Percentiles rank a stretch among this genome's conserved stretches.
phyloP scores from a whole-genome alignment of 129 eudicot species.

The Pseudognaphalium luteoalbum region DNA sequence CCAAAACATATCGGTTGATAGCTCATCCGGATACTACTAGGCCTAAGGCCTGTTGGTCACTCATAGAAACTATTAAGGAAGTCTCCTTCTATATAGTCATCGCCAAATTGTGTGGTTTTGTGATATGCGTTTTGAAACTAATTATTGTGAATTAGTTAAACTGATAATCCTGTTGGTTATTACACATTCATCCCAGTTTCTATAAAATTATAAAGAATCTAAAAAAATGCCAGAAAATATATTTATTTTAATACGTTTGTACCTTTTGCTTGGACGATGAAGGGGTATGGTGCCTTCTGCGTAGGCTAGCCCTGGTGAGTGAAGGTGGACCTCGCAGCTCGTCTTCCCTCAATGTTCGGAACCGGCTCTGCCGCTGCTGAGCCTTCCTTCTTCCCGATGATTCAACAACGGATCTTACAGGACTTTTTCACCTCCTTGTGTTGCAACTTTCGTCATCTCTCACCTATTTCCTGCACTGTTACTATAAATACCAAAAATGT shows the following conservation, averaged over 20 bases:
- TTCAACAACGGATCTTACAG: constrained; percentile 6
- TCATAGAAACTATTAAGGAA: too few species aligned
- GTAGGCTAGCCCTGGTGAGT: constrained; percentile 48
- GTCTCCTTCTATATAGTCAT: too few species aligned
- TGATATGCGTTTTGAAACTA: too few species aligned
- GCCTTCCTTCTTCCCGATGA: constrained; percentile 29
- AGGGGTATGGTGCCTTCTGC: constrained; percentile 43
- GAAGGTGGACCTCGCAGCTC: constrained; percentile 43
- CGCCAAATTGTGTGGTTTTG: too few species aligned
- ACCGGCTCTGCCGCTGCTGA: constrained; percentile 39
- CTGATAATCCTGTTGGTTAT: too few species aligned
- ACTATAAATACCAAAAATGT: constrained; percentile 9
- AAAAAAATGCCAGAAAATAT: not conserved
- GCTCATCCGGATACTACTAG: too few species aligned
- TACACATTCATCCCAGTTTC: too few species aligned
- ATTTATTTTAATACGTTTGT: not conserved
- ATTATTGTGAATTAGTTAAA: too few species aligned
- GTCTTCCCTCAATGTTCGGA: constrained; percentile 34
- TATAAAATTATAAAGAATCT: too few species aligned
- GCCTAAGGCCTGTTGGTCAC: too few species aligned
- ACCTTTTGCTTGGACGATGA: constrained; percentile 29
- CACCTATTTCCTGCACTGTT: constrained; percentile 19
- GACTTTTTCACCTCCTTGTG: constrained; percentile 11
- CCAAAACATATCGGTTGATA: too few species aligned
- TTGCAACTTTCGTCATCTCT: constrained; percentile 32